Conservation (phyloP, 73 alveolate genomes). For the Paramecium primaurelia region DNA sequence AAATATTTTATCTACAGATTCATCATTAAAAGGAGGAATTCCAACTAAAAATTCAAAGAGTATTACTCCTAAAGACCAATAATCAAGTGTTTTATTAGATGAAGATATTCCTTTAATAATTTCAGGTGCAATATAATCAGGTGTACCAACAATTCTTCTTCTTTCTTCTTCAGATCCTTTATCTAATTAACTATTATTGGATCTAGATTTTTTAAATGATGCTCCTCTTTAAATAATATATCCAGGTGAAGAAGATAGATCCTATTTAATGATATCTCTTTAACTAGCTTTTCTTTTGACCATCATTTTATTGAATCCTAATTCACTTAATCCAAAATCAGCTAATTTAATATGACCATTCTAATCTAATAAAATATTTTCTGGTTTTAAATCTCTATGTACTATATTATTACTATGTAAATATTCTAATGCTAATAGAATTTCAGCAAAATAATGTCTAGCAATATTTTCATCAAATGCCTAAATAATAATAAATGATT, state of each 20-base stretch:
- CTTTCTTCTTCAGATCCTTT: conserved; percentile 48
- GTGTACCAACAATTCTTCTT: conserved; percentile 83
- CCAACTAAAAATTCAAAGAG: conserved; percentile 60
- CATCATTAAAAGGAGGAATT: conserved; percentile 64
- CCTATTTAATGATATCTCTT: conserved; percentile 22
- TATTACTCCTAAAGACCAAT: conserved; percentile 58
- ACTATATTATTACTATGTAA: conserved; percentile 74
- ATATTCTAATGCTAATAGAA: conserved; percentile 76
- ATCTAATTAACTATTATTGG: conserved; percentile 25
- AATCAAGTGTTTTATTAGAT: conserved; percentile 50
- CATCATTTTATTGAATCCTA: conserved; percentile 60
- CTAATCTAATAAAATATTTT: conserved; percentile 79
- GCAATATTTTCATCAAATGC: conserved; percentile 78
- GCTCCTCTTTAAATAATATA: conserved; percentile 23
- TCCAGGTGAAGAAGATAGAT: conserved; percentile 31
- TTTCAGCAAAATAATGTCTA: conserved; percentile 75
- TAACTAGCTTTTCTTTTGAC: conserved; percentile 41
- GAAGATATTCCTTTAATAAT: conserved; percentile 55
- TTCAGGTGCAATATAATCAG: conserved; percentile 90
- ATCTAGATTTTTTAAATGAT: not conserved
- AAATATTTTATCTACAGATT: conserved; percentile 60
- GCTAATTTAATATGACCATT: conserved; percentile 80
- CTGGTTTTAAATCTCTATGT: conserved; percentile 88
- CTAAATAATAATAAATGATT: conserved; percentile 36
- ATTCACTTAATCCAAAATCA: conserved; percentile 81